Conservation (phyloP, 164 flowering plant genomes). For the Magnolia officinalis region DNA sequence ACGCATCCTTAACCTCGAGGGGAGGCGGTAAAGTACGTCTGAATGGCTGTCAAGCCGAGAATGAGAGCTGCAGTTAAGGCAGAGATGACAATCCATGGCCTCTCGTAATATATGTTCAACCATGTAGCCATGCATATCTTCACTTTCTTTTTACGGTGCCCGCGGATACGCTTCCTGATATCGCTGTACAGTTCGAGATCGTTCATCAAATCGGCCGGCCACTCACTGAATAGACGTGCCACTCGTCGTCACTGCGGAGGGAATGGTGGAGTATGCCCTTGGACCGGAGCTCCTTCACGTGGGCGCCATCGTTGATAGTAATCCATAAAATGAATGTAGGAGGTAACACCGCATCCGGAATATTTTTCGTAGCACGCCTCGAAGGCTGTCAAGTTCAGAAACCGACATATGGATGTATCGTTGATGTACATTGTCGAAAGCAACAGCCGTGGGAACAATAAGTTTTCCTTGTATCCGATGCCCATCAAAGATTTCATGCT, state of each 20-base stretch:
- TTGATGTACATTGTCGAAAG: constrained; percentile 4
- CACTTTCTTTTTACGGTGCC: not conserved
- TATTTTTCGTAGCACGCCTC: not conserved
- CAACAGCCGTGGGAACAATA: not conserved
- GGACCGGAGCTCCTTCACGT: constrained; percentile 1
- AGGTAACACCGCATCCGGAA: not conserved
- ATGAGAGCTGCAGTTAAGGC: not conserved
- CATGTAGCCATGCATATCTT: constrained; percentile 6
- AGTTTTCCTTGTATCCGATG: not conserved
- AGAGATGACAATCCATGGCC: constrained; percentile 4
- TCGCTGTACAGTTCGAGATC: not conserved
- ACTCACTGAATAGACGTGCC: constrained; percentile 22
- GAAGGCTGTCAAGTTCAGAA: constrained; percentile 3
- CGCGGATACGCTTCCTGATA: not conserved
- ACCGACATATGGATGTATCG: not conserved
- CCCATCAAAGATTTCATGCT: not conserved
- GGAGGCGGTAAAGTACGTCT: not conserved
- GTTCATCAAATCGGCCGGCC: constrained; percentile 12
- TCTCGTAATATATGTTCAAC: not conserved
- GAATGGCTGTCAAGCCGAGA: not conserved
- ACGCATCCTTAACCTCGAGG: too few relatives aligned
- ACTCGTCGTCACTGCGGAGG: constrained; percentile 23
- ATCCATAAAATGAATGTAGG: constrained; percentile 17
- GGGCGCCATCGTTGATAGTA: not conserved
- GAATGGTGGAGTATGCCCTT: not conserved